Percentiles rank a stretch among this genome's conserved stretches.
Evolutionary conservation across 1,139 yeast species (phyloP).

Genomic region (Meyerozyma guilliermondii): DNA sequence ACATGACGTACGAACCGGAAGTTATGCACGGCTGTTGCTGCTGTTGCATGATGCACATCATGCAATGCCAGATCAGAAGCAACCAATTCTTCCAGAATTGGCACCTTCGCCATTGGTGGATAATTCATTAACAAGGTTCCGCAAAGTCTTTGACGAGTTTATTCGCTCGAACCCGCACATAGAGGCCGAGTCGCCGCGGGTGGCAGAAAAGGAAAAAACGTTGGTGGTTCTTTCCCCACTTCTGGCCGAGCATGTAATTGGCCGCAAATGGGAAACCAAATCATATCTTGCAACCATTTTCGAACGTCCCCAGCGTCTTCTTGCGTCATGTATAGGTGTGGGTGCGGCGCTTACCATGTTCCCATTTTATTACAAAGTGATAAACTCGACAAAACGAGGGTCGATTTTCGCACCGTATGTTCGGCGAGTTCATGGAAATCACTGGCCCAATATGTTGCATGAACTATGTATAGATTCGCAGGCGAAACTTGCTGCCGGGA

Average conservation of each 20-base stretch:
- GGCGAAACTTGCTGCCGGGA: constrained; percentile 47
- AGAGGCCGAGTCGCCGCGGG: constrained; percentile 44
- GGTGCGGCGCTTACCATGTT: constrained; percentile 71
- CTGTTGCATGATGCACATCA: too few species aligned
- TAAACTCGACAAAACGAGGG: constrained; percentile 44
- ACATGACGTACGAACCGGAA: constrained; percentile 3
- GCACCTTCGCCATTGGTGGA: constrained; percentile 12
- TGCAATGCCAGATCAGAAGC: background rate
- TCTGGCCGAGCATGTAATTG: constrained; percentile 64
- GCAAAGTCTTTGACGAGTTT: constrained; percentile 41
- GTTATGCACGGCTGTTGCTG: background rate
- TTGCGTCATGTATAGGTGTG: constrained; percentile 74
- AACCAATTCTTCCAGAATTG: background rate
- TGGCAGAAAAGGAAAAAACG: constrained; percentile 43
- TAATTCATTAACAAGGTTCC: constrained; percentile 33
- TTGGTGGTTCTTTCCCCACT: constrained; percentile 54
- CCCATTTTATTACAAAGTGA: constrained; percentile 55
- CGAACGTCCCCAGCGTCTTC: constrained; percentile 76
- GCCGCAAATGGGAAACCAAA: constrained; percentile 73
- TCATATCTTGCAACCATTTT: constrained; percentile 66
- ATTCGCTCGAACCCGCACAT: constrained; percentile 53
- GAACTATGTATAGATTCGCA: constrained; percentile 58
- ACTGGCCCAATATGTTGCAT: constrained; percentile 63
- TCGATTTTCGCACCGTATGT: constrained; percentile 58
- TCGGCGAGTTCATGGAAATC: constrained; percentile 64